Conservation (phyloP, 495 filamentous ascomycete species). For the Paragyromitra xinjiangensis region DNA sequence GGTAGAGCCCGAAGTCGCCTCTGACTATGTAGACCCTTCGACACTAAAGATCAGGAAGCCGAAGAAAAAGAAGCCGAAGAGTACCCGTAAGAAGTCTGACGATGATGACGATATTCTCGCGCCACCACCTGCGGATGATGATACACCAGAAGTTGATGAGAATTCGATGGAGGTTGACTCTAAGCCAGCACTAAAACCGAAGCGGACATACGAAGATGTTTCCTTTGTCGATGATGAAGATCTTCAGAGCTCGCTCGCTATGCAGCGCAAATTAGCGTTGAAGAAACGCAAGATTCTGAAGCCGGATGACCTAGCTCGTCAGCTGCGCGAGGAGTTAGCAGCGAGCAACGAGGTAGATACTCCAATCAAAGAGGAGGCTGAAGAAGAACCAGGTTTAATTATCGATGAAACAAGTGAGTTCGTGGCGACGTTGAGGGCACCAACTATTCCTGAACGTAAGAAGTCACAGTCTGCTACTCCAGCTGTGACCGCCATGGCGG, state of each 20-base stretch:
- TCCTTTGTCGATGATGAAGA: constrained; percentile 92
- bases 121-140: constrained; percentile 58
- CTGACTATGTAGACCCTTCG: constrained; percentile 86
- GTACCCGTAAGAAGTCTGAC: constrained; percentile 70
- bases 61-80: constrained; percentile 88
- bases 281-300: constrained; percentile 87
- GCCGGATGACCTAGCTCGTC: constrained; percentile 84
- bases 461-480: constrained; percentile 58
- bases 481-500: constrained; percentile 46
- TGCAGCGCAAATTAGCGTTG: constrained; percentile 79
- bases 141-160: constrained; percentile 60
- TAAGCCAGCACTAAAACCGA: constrained; percentile 63
- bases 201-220: constrained; percentile 71
- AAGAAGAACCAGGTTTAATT: constrained; percentile 76
- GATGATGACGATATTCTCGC: constrained; percentile 79
- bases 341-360: constrained; percentile 52
- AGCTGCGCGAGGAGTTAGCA: constrained; percentile 77
- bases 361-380: constrained; percentile 60
- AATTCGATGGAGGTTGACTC: constrained; percentile 82
- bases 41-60: constrained; percentile 91
- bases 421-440: constrained; percentile 80
- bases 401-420: constrained; percentile 97
- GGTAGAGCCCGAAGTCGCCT: constrained; percentile 70
- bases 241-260: constrained; percentile 82
- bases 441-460: constrained; percentile 70